These are phyloP conservation scores for Ampelomyces quisqualis DNA, from an alignment of 2,329 filamentous ascomycete genomes.

Conservation along the genomic window DNA sequence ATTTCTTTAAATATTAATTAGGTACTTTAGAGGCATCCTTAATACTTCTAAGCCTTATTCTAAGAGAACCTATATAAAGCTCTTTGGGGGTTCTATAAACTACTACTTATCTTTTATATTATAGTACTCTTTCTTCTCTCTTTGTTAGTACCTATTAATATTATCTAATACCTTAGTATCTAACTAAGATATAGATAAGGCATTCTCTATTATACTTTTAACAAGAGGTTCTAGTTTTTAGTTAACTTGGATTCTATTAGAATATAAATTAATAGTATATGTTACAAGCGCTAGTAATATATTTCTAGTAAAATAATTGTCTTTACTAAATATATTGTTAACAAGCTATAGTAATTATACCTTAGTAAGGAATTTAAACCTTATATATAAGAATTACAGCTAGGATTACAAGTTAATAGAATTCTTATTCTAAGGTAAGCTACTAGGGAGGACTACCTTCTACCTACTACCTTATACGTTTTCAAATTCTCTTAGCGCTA, in stretches of 20 bases:
- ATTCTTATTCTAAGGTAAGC: neutral
- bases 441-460: slow-evolving; percentile 7
- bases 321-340: neutral
- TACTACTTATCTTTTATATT: neutral
- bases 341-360: neutral
- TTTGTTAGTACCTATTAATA: neutral
- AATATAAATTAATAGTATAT: neutral
- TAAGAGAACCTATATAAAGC: neutral
- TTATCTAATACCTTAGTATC: neutral
- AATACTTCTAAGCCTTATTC: neutral
- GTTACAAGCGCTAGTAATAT: neutral
- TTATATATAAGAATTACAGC: neutral
- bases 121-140: neutral
- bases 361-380: neutral
- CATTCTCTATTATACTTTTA: neutral
- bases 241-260: no score
- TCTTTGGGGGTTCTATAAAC: neutral
- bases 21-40: neutral
- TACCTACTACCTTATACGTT: neutral
- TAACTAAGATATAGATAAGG: neutral
- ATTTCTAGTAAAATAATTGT: neutral
- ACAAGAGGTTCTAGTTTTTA: neutral
- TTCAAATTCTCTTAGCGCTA: neutral
- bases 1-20: neutral
- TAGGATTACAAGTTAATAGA: neutral